Evolutionary conservation across 2,329 filamentous ascomycete species (phyloP).

Genomic region (Hypoxylon sp.): DNA sequence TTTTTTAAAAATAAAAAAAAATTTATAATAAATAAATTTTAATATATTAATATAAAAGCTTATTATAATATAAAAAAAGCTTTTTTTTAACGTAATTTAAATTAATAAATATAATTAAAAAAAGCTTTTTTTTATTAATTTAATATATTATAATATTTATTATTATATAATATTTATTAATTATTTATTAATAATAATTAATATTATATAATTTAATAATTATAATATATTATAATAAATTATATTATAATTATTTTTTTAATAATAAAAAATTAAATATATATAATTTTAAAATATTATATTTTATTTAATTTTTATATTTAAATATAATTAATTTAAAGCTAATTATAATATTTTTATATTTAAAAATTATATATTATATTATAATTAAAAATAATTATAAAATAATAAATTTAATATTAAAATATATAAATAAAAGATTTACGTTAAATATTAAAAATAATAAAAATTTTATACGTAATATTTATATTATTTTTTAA

Average conservation of each 20-base stretch:
- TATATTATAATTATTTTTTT: conserved; percentile 1
- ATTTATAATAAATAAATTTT: not conserved
- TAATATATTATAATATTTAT: not conserved
- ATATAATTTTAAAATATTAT: conserved; percentile 1
- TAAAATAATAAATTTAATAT: not conserved
- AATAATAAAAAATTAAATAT: not conserved
- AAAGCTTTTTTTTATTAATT: not conserved
- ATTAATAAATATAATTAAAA: not conserved
- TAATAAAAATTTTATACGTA: not conserved
- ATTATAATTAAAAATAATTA: not conserved
- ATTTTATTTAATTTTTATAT: not conserved
- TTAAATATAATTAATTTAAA: not conserved
- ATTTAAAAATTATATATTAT: not conserved
- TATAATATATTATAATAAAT: conserved; percentile 3
- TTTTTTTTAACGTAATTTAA: too few relatives aligned
- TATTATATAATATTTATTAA: conserved; percentile 1
- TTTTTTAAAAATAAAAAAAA: not conserved
- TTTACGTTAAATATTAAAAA: conserved; percentile 1
- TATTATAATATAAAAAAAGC: not conserved
- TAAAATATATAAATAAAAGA: not conserved
- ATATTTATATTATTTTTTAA: conserved; percentile 1
- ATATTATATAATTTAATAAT: conserved; percentile 1
- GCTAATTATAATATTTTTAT: not conserved
- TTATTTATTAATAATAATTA: conserved; percentile 4
- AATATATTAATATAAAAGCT: not conserved